Evolutionary conservation across 73 alveolate species (phyloP).

Genomic region (Paramecium tetraurelia): DNA sequence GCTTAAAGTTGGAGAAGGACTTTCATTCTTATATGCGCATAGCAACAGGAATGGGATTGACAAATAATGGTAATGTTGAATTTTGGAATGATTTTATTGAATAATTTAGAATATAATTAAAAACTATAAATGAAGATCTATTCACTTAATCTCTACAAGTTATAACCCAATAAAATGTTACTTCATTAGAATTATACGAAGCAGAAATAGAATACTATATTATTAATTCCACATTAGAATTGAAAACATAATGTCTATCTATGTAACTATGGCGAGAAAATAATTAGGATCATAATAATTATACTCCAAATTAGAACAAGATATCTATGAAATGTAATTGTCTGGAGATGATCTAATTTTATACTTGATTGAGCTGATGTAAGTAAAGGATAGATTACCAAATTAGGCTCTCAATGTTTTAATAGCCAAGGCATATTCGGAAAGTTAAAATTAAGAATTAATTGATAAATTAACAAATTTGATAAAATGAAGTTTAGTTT

Average conservation of each 20-base stretch:
- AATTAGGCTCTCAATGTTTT: neutral
- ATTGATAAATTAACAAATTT: neutral
- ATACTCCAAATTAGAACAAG: neutral
- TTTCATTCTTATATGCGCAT: conserved; percentile 36
- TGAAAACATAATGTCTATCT: neutral
- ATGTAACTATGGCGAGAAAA: conserved; percentile 1
- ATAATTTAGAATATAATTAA: neutral
- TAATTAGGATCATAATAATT: neutral
- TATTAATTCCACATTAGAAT: neutral
- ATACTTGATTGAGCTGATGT: neutral
- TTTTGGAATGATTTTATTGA: conserved; percentile 34
- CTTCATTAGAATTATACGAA: neutral
- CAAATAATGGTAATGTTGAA: neutral
- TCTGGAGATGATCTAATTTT: neutral
- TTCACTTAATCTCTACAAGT: conserved; percentile 23
- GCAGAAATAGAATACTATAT: neutral
- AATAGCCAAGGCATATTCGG: conserved; percentile 4
- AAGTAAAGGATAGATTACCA: conserved; percentile 17
- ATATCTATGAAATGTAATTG: neutral
- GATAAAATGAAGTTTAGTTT: neutral
- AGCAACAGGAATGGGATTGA: conserved; percentile 34
- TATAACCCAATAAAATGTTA: neutral
- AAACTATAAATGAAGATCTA: conserved; percentile 8
- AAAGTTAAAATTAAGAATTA: conserved; percentile 12
- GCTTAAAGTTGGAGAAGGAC: neutral